These are phyloP conservation scores for Huntiella decipiens DNA, from an alignment of 2,329 filamentous ascomycete species.

Conservation along the genomic window DNA sequence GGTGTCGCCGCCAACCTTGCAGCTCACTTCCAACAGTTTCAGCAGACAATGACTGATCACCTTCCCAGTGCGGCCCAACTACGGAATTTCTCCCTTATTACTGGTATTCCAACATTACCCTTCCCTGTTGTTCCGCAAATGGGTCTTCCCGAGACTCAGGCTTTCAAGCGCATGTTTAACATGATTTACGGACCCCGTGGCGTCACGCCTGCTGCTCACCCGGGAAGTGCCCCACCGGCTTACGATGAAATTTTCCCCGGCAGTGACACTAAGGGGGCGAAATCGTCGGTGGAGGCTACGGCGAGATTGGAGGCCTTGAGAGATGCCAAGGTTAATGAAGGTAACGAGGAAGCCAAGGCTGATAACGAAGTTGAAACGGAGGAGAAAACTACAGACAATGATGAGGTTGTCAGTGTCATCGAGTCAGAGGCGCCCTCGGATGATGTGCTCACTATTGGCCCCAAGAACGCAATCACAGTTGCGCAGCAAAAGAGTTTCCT, in stretches of 20 bases:
- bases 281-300: constrained; percentile 37
- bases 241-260: constrained; percentile 63
- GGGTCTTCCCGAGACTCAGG: constrained; percentile 34
- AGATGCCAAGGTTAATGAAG: constrained; percentile 5
- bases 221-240: constrained; percentile 40
- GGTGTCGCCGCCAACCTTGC: constrained; percentile 57
- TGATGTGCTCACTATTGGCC: constrained; percentile 36
- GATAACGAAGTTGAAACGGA: constrained; percentile 23
- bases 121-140: constrained; percentile 39
- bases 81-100: constrained; percentile 29
- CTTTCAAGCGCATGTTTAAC: constrained; percentile 52
- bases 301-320: constrained; percentile 16
- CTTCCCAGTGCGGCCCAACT: constrained; percentile 31
- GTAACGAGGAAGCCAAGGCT: constrained; percentile 19
- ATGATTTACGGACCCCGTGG: constrained; percentile 37
- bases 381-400: constrained; percentile 15
- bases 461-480: constrained; percentile 43
- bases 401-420: constrained; percentile 20
- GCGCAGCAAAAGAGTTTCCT: constrained; percentile 47
- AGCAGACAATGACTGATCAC: constrained; percentile 48
- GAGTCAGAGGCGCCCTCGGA: constrained; percentile 10
- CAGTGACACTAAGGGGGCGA: constrained; percentile 22
- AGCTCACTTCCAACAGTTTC: constrained; percentile 57
- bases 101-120: constrained; percentile 36
- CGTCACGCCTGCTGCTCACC: background rate